phyloP scores from a whole-genome alignment of 2,329 filamentous ascomycete species.

The Aspergillus fijiensis region DNA sequence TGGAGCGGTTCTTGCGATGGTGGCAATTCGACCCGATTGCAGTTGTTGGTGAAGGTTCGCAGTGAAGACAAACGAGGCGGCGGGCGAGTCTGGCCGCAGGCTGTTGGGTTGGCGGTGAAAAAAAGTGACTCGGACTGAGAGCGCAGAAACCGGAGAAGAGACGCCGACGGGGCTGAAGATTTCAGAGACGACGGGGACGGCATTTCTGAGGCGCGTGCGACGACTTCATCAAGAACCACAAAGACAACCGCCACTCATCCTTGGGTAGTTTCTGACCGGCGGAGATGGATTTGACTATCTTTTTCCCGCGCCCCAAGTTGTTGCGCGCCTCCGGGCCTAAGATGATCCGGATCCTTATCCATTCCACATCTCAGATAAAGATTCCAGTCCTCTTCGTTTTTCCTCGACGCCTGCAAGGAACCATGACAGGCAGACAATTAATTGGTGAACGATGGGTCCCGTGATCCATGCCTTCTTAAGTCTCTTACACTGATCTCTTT shows the following conservation, averaged over 20 bases:
- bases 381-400: background rate
- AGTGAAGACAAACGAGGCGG: conserved; percentile 17
- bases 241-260: conserved; percentile 6
- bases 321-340: conserved; percentile 9
- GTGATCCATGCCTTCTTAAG: no score
- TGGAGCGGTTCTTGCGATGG: conserved; percentile 28
- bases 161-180: conserved; percentile 50
- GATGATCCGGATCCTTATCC: background rate
- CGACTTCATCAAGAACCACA: conserved; percentile 10
- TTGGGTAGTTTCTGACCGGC: background rate
- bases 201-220: conserved; percentile 36
- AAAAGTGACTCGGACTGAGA: conserved; percentile 65
- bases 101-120: conserved; percentile 44
- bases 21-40: conserved; percentile 19
- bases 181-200: conserved; percentile 36
- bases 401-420: no score
- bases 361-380: background rate
- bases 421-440: no score
- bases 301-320: conserved; percentile 8
- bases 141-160: conserved; percentile 70
- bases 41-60: conserved; percentile 23
- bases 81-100: conserved; percentile 21
- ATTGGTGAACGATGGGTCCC: no score
- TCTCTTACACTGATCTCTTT: no score
- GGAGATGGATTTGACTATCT: background rate